Evolutionary conservation across 176 grass and related monocot genomes (phyloP), one percentile per base, ranked within the genome.

Genomic region (Hsuehochloa calcarea): DNA sequence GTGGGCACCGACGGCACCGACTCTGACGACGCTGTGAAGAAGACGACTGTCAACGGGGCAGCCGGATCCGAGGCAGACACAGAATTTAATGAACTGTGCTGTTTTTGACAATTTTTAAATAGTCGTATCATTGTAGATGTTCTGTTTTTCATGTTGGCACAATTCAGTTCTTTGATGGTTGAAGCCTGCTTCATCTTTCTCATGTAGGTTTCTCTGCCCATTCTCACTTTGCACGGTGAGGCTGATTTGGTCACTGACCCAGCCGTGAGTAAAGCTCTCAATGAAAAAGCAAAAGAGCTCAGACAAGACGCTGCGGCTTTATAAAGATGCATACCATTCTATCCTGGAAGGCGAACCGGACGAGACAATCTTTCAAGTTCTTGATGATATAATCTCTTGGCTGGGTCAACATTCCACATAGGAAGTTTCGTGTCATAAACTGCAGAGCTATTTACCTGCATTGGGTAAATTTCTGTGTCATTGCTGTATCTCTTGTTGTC

Each of bases 271-370:
- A 98, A 98, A 89, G 96, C 91, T 80, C 74, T 98, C 64, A 91
- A 95, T 85, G 90, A 92, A 60, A 98, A 94, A 65, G 90, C 96
- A 2, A 2, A 98, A 81, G 70, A 98, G 89, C 70, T 72, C 86
- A 35, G 93, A 95, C 86, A 98, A 98, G 81, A 95, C 90, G 37
- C 75, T 98, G 23, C 82, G 83, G 59, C 85, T 98, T 66, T 98
- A 95, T 62, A 87, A 93, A 87, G 88, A 87, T 46, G 91, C 93
- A 8, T 94, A 80, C 19, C 96, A 98, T 55, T 50, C 96, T 41
- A 83, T 95, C 65, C 77, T 95, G 6, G 96, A 98, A 90, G 96
- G 96, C 61, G 96, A 98, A 87, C 67, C 96, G 0, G 96, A 98
- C 22, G 93, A 95, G 66, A 64, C 80, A 80, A 98, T 98, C 69